Evolutionary conservation across 169 alveolate species (phyloP).

Genomic region (Cryptosporidium bovis): DNA sequence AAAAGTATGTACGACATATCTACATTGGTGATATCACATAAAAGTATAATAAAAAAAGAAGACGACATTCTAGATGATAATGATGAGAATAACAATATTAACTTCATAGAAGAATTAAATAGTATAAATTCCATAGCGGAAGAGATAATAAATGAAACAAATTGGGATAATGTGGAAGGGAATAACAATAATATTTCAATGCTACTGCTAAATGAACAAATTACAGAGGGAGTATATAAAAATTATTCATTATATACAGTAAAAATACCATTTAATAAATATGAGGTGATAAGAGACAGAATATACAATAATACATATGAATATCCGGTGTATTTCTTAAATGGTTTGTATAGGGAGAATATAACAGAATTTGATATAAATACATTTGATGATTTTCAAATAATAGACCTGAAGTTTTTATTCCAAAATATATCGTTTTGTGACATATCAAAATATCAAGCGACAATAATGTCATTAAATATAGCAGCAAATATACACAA

Average conservation of each 20-base stretch:
- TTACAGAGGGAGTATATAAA: slow-evolving; percentile 5
- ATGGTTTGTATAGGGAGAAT: slow-evolving; percentile 56
- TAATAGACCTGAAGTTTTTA: slow-evolving; percentile 35
- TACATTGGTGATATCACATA: slow-evolving; percentile 33
- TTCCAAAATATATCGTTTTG: slow-evolving; percentile 65
- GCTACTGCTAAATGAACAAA: not conserved
- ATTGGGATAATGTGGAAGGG: not conserved
- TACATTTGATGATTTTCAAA: slow-evolving; percentile 51
- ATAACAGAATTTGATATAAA: slow-evolving; percentile 19
- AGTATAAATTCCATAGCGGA: not conserved
- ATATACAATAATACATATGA: slow-evolving; percentile 14
- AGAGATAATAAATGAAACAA: not conserved
- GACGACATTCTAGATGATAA: not conserved
- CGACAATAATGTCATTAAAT: slow-evolving; percentile 53
- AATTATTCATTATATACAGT: slow-evolving; percentile 27
- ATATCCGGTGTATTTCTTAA: slow-evolving; percentile 12
- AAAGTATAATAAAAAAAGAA: not conserved
- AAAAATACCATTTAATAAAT: slow-evolving; percentile 29
- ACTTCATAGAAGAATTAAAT: not conserved
- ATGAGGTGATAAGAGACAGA: slow-evolving; percentile 13
- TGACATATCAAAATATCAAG: slow-evolving; percentile 60
- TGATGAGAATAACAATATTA: not conserved
- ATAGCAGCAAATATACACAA: slow-evolving; percentile 59
- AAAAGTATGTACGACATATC: slow-evolving; percentile 33
- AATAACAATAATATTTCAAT: no score